phyloP scores from a whole-genome alignment of 257 asterid species.

The Penstemon barbatus region DNA sequence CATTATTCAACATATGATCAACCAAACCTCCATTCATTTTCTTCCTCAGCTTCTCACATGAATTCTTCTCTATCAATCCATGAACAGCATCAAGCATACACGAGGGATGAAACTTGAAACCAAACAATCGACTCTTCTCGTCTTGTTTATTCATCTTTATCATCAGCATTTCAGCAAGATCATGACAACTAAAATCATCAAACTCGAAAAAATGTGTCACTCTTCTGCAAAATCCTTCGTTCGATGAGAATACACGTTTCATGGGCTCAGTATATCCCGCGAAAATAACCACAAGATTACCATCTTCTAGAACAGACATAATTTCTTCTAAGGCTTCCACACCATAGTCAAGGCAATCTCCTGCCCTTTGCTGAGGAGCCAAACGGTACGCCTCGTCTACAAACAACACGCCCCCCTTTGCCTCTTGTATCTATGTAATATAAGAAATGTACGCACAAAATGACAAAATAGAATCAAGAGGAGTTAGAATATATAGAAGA shows the following conservation, averaged over 20 bases:
- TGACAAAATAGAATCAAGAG: too few species aligned
- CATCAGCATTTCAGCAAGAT: conserved; percentile 72
- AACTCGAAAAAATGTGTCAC: conserved; percentile 75
- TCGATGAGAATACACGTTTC: conserved; percentile 78
- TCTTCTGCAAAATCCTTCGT: conserved; percentile 81
- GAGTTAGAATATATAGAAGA: not conserved
- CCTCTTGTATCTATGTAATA: conserved; percentile 64
- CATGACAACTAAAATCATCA: conserved; percentile 58
- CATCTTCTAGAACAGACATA: conserved; percentile 89
- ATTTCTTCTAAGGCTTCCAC: conserved; percentile 91
- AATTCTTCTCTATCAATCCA: conserved; percentile 47
- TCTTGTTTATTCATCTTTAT: conserved; percentile 69
- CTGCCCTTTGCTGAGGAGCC: conserved; percentile 20
- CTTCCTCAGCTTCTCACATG: conserved; percentile 59
- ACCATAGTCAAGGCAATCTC: conserved; percentile 76
- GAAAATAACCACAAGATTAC: conserved; percentile 66
- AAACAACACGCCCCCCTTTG: conserved; percentile 93
- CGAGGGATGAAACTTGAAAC: conserved; percentile 62
- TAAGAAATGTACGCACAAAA: not conserved
- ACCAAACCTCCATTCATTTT: conserved; percentile 87
- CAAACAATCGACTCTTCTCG: conserved; percentile 53
- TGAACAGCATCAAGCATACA: conserved; percentile 53
- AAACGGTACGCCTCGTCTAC: conserved; percentile 93
- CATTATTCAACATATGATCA: conserved; percentile 75
- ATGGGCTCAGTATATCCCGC: conserved; percentile 91